These are phyloP conservation scores for Balamuthia mandrillaris DNA, from an alignment of 208 protist genomes.

Conservation along the genomic window DNA sequence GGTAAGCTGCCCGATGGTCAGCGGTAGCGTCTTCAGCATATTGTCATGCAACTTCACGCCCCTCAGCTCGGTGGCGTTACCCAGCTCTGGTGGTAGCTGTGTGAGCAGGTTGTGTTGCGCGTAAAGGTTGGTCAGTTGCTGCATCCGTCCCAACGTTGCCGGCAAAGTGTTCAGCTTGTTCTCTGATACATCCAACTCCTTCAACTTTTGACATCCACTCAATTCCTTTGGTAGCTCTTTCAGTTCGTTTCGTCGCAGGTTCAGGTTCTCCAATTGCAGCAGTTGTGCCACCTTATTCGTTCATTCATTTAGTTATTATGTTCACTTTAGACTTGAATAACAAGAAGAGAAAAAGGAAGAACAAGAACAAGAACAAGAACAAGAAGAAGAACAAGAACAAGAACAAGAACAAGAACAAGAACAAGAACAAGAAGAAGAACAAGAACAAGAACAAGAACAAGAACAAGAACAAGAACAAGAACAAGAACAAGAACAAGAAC, in stretches of 20 bases:
- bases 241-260: neutral
- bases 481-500: no score
- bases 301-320: no score
- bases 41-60: constrained; percentile 31
- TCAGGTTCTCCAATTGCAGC: neutral
- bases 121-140: neutral
- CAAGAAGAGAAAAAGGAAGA: no score
- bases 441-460: no score
- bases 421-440: no score
- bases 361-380: no score
- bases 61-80: neutral
- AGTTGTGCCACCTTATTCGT: no score
- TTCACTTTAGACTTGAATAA: no score
- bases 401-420: no score
- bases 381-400: no score
- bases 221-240: neutral
- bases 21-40: neutral
- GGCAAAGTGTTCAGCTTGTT: constrained; percentile 13
- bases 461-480: no score
- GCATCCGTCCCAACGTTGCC: neutral
- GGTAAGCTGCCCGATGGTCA: neutral
- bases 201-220: neutral
- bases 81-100: neutral
- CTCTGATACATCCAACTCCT: constrained; percentile 21
- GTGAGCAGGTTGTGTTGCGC: constrained; percentile 24